Base-by-base conservation (phyloP, 148 eudicot genomes). In the Vaccinium darrowii region DNA sequence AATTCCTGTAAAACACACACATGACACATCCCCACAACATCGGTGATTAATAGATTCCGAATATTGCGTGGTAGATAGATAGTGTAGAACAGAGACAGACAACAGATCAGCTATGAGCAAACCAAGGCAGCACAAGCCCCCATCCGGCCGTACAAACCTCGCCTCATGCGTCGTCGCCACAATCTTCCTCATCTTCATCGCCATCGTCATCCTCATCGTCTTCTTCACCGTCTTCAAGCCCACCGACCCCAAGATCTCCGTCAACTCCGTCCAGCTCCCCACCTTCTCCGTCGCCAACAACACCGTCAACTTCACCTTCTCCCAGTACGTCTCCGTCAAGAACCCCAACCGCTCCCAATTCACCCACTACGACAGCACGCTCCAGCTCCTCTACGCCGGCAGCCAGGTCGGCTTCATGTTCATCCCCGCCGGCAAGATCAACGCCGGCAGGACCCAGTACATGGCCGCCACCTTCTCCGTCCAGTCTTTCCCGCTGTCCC, bases 181-280 rank as follows among this genome's bases (percentile, higher is more conserved):
- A 1, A 84, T 93, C 27, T 95, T 95, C 91, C 86, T 95, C 7
- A 47, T 93, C 58, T 92, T 94, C 89, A 18, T 95, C 16, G 51
- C 86, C 77, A 91, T 92, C 51, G 72, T 93, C 62, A 54, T 91
- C 84, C 89, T 86, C 88, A 91, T 94, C 65, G 72, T 92, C 51
- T 95, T 89, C 92, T 91, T 95, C 91, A 89, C 95, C 82, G 78
- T 95, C 23, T 88, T 95, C 92, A 95, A 93, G 62, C 93, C 98
- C 69, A 91, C 89, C 52, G 80, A 89, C 84, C 98, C 98, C 5
- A 78, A 77, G 21, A 81, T 95, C 90, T 33, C 92, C 85, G 89
- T 95, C 52, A 92, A 91, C 87, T 85, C 96, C 87, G 83, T 95
- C 86, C 89, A 89, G 30, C 90, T 95, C 88, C 98, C 98, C 3